Conservation (phyloP, 345 rosid genomes). For the Gossypium herbaceum region DNA sequence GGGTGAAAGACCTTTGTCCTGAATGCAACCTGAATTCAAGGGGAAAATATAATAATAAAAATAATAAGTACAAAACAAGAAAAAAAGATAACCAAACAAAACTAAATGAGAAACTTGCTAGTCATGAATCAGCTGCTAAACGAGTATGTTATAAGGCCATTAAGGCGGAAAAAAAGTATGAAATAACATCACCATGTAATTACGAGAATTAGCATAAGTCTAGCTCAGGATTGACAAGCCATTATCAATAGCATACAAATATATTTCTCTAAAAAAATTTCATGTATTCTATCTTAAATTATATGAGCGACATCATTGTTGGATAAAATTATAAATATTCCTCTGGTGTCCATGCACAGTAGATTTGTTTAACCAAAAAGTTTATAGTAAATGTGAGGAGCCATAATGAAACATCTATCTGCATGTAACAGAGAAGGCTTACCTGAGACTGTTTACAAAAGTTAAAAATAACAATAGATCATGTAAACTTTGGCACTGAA, state of each 20-base stretch:
- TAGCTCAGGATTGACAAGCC: not conserved
- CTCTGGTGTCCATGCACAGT: not conserved
- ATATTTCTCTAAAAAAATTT: not conserved
- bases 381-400: not conserved
- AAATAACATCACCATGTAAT: not conserved
- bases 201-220: not conserved
- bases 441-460: conserved; percentile 4
- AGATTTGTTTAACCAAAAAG: not conserved
- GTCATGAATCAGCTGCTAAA: not conserved
- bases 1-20: conserved; percentile 95
- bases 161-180: not conserved
- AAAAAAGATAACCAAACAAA: not conserved
- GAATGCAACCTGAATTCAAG: conserved; percentile 63
- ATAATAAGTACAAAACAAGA: too few species aligned
- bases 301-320: not conserved
- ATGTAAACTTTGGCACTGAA: conserved; percentile 1
- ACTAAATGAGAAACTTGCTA: not conserved
- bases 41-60: not conserved
- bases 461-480: conserved; percentile 6
- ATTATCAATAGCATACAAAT: not conserved
- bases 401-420: not conserved
- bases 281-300: not conserved
- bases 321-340: not conserved
- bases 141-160: not conserved
- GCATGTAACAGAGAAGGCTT: conserved; percentile 2